Conservation (phyloP, 1,284 basidiomycete species). For the Takashimella koratensis region DNA sequence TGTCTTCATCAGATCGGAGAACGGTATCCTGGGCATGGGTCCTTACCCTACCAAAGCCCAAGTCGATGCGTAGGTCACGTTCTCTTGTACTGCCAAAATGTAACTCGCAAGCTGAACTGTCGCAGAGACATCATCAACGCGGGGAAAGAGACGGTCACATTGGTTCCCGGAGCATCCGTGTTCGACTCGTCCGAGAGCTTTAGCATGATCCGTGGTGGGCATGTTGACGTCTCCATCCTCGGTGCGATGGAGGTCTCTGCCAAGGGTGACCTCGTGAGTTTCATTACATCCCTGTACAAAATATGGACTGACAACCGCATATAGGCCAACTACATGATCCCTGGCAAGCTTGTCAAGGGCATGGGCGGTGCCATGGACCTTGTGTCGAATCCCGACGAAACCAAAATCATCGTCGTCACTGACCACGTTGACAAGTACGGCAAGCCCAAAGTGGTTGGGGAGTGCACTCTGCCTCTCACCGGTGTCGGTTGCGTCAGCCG, state of each 20-base stretch:
- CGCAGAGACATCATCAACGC: conserved; percentile 95
- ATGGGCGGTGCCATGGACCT: conserved; percentile 97
- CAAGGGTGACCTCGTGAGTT: conserved; percentile 72
- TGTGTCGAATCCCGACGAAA: conserved; percentile 86
- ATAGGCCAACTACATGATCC: conserved; percentile 89
- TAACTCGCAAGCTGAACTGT: conserved; percentile 3
- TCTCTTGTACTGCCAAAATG: not conserved
- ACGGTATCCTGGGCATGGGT: conserved; percentile 92
- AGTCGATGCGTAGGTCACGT: conserved; percentile 74
- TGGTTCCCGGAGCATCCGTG: conserved; percentile 84
- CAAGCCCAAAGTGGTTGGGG: conserved; percentile 75
- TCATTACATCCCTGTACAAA: not conserved
- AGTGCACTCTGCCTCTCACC: conserved; percentile 81
- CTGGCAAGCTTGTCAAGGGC: conserved; percentile 83
- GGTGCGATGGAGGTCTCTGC: conserved; percentile 90
- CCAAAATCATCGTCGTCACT: conserved; percentile 50
- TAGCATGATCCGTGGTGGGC: conserved; percentile 93
- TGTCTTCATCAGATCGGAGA: conserved; percentile 61
- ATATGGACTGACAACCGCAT: not conserved
- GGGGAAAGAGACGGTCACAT: conserved; percentile 91
- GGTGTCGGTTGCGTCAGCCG: conserved; percentile 79
- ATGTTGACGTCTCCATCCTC: conserved; percentile 88
- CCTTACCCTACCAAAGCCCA: conserved; percentile 83
- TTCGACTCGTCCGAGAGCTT: conserved; percentile 66
- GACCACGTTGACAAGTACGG: conserved; percentile 78